These are phyloP conservation scores for Dissoconium aciculare DNA, from an alignment of 2,329 filamentous ascomycete species.

Conservation along the genomic window DNA sequence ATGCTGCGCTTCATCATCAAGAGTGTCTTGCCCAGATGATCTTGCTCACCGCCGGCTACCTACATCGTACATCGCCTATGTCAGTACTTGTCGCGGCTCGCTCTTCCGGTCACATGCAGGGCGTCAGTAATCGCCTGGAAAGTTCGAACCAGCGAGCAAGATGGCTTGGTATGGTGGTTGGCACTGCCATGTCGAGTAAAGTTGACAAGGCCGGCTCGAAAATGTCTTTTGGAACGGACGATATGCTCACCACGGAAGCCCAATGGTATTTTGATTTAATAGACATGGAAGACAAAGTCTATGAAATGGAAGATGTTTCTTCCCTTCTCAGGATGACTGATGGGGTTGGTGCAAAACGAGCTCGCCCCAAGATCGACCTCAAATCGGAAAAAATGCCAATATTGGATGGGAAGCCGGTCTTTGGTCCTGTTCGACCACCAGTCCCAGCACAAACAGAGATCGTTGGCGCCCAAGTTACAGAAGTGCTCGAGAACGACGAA, in stretches of 20 bases:
- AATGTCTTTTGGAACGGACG: conserved; percentile 73
- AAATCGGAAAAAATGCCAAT: conserved; percentile 9
- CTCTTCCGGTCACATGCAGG: conserved; percentile 57
- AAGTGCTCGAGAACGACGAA: conserved; percentile 34
- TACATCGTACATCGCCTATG: conserved; percentile 50
- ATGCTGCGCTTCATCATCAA: conserved; percentile 73
- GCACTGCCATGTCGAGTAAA: conserved; percentile 53
- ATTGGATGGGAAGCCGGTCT: conserved; percentile 19
- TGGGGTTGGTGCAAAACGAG: not conserved
- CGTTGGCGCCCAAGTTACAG: conserved; percentile 21
- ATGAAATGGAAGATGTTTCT: conserved; percentile 39
- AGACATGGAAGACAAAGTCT: conserved; percentile 46
- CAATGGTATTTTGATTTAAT: conserved; percentile 58
- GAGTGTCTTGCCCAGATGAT: conserved; percentile 73
- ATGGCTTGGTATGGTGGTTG: conserved; percentile 78
- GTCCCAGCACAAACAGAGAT: conserved; percentile 16
- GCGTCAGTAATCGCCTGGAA: conserved; percentile 71
- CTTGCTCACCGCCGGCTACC: conserved; percentile 61
- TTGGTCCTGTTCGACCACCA: conserved; percentile 19
- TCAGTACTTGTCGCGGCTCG: conserved; percentile 55
- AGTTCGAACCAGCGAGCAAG: conserved; percentile 60
- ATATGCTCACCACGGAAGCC: conserved; percentile 58
- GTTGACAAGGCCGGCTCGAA: conserved; percentile 51
- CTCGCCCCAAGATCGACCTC: conserved; percentile 1
- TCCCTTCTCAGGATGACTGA: conserved; percentile 14